These are phyloP conservation scores for Bodo saltans DNA, from an alignment of 78 protist species.

Conservation along the genomic window DNA sequence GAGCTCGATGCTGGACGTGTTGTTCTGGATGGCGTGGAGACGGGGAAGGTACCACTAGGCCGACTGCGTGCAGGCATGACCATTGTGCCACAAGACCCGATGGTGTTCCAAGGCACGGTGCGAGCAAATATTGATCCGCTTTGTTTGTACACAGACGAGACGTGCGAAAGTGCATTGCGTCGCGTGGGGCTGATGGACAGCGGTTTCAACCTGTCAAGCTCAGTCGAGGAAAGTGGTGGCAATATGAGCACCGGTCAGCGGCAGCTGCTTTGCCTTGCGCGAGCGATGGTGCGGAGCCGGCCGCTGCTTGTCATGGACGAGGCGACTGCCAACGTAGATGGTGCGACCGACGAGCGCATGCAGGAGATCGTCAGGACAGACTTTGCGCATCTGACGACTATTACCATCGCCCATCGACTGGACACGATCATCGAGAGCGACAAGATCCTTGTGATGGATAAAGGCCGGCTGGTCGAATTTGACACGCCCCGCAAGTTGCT, in stretches of 20 bases:
- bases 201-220: no score
- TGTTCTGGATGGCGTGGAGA: slow-evolving; percentile 60
- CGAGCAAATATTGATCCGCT: slow-evolving; percentile 83
- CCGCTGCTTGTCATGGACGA: slow-evolving; percentile 75
- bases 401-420: slow-evolving; percentile 84
- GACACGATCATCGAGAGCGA: slow-evolving; percentile 71
- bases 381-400: slow-evolving; percentile 58
- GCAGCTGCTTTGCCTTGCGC: slow-evolving; percentile 83
- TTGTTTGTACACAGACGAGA: slow-evolving; percentile 46
- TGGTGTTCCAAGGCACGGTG: slow-evolving; percentile 62
- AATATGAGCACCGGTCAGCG: no score
- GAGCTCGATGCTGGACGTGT: slow-evolving; percentile 64
- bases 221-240: no score
- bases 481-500: not conserved
- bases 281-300: slow-evolving; percentile 59
- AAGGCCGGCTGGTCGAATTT: slow-evolving; percentile 16
- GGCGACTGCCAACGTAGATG: slow-evolving; percentile 88
- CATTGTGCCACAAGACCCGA: slow-evolving; percentile 76
- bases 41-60: slow-evolving; percentile 33
- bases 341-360: slow-evolving; percentile 58
- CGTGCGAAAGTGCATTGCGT: no score
- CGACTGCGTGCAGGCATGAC: slow-evolving; percentile 57
- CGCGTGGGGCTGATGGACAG: no score
- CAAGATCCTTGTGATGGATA: slow-evolving; percentile 56
- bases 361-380: slow-evolving; percentile 63